These are phyloP conservation scores for Oropetium thomaeum DNA, from an alignment of 176 grass and related monocot genomes.

Conservation along the genomic window DNA sequence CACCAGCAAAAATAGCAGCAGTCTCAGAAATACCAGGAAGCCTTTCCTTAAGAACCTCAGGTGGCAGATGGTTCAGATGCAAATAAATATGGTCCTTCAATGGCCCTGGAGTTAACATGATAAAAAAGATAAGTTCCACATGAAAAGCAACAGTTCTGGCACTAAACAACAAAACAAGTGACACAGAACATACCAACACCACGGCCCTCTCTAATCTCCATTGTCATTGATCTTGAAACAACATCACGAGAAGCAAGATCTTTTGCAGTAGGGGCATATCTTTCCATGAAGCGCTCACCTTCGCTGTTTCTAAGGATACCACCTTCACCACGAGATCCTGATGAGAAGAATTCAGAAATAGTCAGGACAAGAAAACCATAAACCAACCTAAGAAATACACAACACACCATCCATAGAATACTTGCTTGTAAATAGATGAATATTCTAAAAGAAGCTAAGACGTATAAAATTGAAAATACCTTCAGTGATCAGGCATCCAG, in stretches of 20 bases:
- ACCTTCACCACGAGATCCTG: conserved; percentile 88
- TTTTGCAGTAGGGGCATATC: conserved; percentile 74
- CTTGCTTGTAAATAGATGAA: background rate
- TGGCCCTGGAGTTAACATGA: conserved; percentile 58
- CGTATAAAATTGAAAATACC: conserved; percentile 27
- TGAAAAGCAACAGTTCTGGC: background rate
- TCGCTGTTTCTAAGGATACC: conserved; percentile 90
- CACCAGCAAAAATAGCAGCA: conserved; percentile 94
- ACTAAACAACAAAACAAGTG: background rate
- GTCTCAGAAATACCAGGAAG: conserved; percentile 98
- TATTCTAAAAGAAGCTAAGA: background rate
- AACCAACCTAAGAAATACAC: background rate
- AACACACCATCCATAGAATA: background rate
- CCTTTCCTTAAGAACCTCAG: conserved; percentile 90
- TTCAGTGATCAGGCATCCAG: conserved; percentile 88
- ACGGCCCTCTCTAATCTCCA: conserved; percentile 86
- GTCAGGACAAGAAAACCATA: background rate
- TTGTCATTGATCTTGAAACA: conserved; percentile 86
- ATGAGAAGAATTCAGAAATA: background rate
- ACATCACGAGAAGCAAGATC: conserved; percentile 90
- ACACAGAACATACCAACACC: conserved; percentile 58
- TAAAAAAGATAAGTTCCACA: background rate
- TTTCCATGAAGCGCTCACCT: conserved; percentile 90
- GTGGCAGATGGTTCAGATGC: conserved; percentile 77
- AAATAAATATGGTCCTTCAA: conserved; percentile 93